phyloP scores from a whole-genome alignment of 169 alveolate species.

The Perkinsus chesapeaki region DNA sequence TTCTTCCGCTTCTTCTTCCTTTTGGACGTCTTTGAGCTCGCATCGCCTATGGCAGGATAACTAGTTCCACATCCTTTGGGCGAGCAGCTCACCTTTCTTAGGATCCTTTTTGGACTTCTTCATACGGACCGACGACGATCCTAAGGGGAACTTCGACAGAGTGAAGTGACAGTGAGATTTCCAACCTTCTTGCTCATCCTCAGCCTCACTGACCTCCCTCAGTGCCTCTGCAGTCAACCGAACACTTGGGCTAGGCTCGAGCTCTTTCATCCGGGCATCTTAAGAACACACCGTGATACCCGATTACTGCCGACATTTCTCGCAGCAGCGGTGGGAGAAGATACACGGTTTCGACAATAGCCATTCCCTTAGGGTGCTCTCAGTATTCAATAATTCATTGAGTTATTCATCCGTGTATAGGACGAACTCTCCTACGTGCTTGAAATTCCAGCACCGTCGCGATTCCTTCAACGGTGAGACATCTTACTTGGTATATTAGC shows the following conservation, averaged over 20 bases:
- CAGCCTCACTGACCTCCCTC: background rate
- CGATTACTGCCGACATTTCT: too few relatives aligned
- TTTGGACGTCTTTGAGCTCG: background rate
- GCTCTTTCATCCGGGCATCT: background rate
- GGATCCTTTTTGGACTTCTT: background rate
- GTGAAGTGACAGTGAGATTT: background rate
- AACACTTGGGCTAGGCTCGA: background rate
- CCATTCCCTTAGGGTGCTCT: too few relatives aligned
- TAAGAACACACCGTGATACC: too few relatives aligned
- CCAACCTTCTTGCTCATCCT: background rate
- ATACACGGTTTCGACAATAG: too few relatives aligned
- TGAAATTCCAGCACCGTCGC: too few relatives aligned
- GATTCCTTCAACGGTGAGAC: too few relatives aligned
- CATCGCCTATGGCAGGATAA: background rate
- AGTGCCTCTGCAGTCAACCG: background rate
- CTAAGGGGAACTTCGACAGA: background rate
- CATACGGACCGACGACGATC: background rate
- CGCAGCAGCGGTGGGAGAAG: too few relatives aligned
- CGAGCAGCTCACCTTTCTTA: background rate
- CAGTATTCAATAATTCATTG: too few relatives aligned
- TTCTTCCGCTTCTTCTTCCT: background rate
- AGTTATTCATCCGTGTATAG: too few relatives aligned
- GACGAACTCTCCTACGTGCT: too few relatives aligned
- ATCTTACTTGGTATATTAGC: background rate
- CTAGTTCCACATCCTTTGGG: background rate